Base-by-base conservation (phyloP, 2,329 filamentous ascomycete genomes). In the Acarospora socialis region DNA sequence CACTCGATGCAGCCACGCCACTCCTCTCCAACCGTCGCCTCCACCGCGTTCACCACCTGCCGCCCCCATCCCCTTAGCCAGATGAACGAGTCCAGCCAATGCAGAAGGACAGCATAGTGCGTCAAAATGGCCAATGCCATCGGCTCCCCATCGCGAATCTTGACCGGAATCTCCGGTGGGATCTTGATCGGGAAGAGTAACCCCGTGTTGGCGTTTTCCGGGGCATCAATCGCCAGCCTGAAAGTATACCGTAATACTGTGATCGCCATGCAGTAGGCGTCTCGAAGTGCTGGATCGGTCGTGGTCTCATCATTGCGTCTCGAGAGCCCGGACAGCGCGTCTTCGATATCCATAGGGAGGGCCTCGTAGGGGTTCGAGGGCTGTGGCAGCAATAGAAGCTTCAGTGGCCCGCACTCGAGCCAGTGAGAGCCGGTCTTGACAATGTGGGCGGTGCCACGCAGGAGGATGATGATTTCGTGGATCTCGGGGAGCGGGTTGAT, bases 101-200 rank as follows among this genome's bases (percentile, higher is more conserved):
- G 58, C n/a, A 68, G 46, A 24, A 68, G 41, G 3, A 65, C 54
- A 7, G 62, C 63, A 36, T 65, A 67, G 40, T 68, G 57, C 4
- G 61, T 63, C 14, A 70, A 45, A 5, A 68, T 54, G 7, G 65
- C 48, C 15, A 69, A 46, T 1, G 60, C 61, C 39, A 65, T 61
- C 0, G 57, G 54, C 3, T 47, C 40, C 21, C 50, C 47, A 20
- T 44, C 36, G 9, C 50, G 45, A 5, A 65, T 40, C 30, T 60
- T 43, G 5, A 34, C 40, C 3, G 56, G 50, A 27, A 57, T 61
- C 7, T 50, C 46, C 9, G 40, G 43, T 3, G 47, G 42, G 9
- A 58, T 40, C 30, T 56, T 44, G 12, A 55, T 49, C 1, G 50
- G 48, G 56, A 57, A 63, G 7, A 48, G 39, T 20, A 52, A 49